Conservation (phyloP, 805 yeast genomes). For the Jamesozyma spencerorum region DNA sequence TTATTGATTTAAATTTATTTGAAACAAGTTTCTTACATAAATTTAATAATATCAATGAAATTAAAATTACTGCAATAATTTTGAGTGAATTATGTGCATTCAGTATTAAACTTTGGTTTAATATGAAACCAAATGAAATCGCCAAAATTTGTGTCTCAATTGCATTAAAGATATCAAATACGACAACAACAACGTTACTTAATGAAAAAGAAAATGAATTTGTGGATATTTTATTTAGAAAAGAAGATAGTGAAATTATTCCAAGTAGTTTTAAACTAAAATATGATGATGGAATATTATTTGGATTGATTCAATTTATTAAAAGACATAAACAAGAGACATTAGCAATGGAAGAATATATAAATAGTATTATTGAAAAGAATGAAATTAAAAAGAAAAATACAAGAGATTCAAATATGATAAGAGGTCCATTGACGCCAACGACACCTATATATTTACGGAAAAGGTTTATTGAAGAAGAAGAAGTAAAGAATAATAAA, state of each 20-base stretch:
- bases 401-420: background rate
- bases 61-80: slow-evolving; percentile 49
- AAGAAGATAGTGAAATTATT: slow-evolving; percentile 2
- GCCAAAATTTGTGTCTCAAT: too few relatives aligned
- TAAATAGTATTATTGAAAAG: slow-evolving; percentile 1
- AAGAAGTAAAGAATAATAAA: background rate
- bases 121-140: slow-evolving; percentile 7
- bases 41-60: slow-evolving; percentile 30
- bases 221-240: background rate
- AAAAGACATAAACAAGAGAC: slow-evolving; percentile 2
- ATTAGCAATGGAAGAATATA: slow-evolving; percentile 1
- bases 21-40: background rate
- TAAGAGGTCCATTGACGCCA: slow-evolving; percentile 16
- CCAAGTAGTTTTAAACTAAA: slow-evolving; percentile 27
- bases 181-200: background rate
- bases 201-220: background rate
- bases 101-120: slow-evolving; percentile 47
- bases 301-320: slow-evolving; percentile 1
- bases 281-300: slow-evolving; percentile 8
- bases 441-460: slow-evolving; percentile 15
- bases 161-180: background rate
- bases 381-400: background rate
- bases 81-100: slow-evolving; percentile 60
- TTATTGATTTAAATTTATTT: slow-evolving; percentile 46
- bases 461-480: slow-evolving; percentile 3